Evolutionary conservation across 2,329 filamentous ascomycete species (phyloP), one percentile per base, ranked within the genome.

Genomic region (Hypoxylon sp.): DNA sequence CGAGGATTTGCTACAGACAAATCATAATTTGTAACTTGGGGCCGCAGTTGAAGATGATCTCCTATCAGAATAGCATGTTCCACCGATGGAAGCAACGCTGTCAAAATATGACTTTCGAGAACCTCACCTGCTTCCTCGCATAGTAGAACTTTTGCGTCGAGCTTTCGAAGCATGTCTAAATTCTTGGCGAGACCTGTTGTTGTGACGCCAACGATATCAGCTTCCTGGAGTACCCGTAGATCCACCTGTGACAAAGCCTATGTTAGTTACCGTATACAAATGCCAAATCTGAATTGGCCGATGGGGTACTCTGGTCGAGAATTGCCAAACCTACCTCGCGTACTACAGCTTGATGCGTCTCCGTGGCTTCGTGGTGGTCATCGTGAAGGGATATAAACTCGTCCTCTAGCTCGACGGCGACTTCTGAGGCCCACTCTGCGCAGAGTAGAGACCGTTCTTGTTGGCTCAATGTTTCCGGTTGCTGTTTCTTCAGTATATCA

Each of bases 1-100:
- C 75, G 76, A 0, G 79, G 78, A 37, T 84, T 87, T 5, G 85
- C 82, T 10, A 84, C 80, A 0, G 84, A 85, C 0, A 91, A 77
- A 0, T 83, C 80, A 67, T 84, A 87, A 47, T 87, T 87, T 2
- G 85, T 80, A 2, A 89, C 84, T 51, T 86, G 82, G 0, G 89
- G 89, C 0, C 88, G 84, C 0, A 91, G 81, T 73, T 91, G 89
- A 15, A 84, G 79, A 64, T 91, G 88, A 71, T 91, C 89, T 0
- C 89, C 88, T 47, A 91, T 91, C 7, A 88, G 81, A 11, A 92
- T 87, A 5, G 83, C 79, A 65, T 92, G 89, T 46, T 72, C 70
- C 0, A 67, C 52, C 0, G 66, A 62, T 11, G 71, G 71, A 5
- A 66, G 58, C 13, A 72, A 27, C 4, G 70, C 70, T 2, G 71